Evolutionary conservation across 2,329 filamentous ascomycete species (phyloP).

Genomic region (Aspergillus chevalieri): DNA sequence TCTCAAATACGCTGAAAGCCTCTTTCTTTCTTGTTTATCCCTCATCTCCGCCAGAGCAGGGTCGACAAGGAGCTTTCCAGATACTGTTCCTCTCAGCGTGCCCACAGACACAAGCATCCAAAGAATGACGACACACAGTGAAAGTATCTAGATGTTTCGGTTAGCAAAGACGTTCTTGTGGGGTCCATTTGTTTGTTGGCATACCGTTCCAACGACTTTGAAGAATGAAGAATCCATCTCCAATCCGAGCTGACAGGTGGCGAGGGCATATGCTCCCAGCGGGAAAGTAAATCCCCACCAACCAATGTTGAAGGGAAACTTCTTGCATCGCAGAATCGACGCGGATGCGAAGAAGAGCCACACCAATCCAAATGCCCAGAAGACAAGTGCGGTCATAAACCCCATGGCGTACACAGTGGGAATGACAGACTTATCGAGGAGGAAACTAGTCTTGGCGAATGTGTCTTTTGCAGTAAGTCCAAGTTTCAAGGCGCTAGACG

Average conservation of each 20-base stretch:
- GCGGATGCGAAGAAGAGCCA: slow-evolving; percentile 32
- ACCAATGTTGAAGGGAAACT: slow-evolving; percentile 56
- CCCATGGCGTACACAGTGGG: slow-evolving; percentile 25
- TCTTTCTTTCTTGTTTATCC: not conserved
- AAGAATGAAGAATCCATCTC: slow-evolving; percentile 53
- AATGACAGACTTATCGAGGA: slow-evolving; percentile 15
- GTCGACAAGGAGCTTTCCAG: slow-evolving; percentile 46
- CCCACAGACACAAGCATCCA: slow-evolving; percentile 48
- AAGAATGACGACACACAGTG: slow-evolving; percentile 44
- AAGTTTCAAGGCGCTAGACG: slow-evolving; percentile 38
- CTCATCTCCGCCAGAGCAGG: slow-evolving; percentile 43
- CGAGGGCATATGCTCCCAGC: slow-evolving; percentile 49
- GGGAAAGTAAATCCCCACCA: slow-evolving; percentile 58
- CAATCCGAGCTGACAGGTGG: slow-evolving; percentile 34
- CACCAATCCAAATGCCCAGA: slow-evolving; percentile 31
- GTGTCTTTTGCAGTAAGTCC: slow-evolving; percentile 39
- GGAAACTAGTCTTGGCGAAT: slow-evolving; percentile 21
- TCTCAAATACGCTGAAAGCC: not conserved
- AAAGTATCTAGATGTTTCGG: slow-evolving; percentile 34
- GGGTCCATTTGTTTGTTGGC: slow-evolving; percentile 1
- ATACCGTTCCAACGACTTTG: slow-evolving; percentile 47
- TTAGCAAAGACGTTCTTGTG: not conserved
- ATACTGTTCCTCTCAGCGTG: slow-evolving; percentile 41
- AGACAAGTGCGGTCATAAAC: slow-evolving; percentile 25
- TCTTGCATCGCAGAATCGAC: slow-evolving; percentile 20